phyloP scores from a whole-genome alignment of 345 rosid genomes.

The Boechera divaricarpa region DNA sequence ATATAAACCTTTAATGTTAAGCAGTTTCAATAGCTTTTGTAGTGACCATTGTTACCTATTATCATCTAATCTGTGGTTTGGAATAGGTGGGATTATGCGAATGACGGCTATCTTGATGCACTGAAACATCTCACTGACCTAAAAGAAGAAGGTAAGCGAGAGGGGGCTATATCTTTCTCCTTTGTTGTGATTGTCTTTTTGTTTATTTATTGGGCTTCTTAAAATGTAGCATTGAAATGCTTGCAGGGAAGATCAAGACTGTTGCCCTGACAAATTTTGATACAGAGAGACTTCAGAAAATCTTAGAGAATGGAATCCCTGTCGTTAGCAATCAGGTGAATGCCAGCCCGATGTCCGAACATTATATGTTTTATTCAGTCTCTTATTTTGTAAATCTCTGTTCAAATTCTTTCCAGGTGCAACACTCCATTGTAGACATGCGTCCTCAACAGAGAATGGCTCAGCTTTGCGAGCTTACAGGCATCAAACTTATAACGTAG shows the following conservation, averaged over 20 bases:
- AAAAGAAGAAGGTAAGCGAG: slow-evolving; percentile 77
- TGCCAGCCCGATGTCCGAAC: neutral
- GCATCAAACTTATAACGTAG: slow-evolving; percentile 94
- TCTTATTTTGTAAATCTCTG: neutral
- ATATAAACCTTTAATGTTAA: neutral
- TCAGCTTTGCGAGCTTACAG: slow-evolving; percentile 88
- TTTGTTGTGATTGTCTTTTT: slow-evolving; percentile 25
- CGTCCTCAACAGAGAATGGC: slow-evolving; percentile 97
- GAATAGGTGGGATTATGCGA: slow-evolving; percentile 93
- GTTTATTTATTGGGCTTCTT: slow-evolving; percentile 26
- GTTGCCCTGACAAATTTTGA: slow-evolving; percentile 96
- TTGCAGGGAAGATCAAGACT: slow-evolving; percentile 88
- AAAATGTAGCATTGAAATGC: slow-evolving; percentile 33
- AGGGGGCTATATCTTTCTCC: neutral
- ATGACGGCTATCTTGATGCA: slow-evolving; percentile 89
- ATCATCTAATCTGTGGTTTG: neutral
- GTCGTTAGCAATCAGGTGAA: slow-evolving; percentile 95
- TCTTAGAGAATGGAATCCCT: slow-evolving; percentile 87
- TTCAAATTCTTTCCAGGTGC: slow-evolving; percentile 61
- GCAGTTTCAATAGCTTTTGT: neutral
- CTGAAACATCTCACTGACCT: slow-evolving; percentile 84
- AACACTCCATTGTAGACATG: slow-evolving; percentile 94
- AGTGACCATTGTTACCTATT: neutral
- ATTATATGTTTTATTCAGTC: neutral
- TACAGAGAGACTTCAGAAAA: slow-evolving; percentile 79